phyloP scores from a whole-genome alignment of 2,329 filamentous ascomycete species.

The Monosporascus ibericus region DNA sequence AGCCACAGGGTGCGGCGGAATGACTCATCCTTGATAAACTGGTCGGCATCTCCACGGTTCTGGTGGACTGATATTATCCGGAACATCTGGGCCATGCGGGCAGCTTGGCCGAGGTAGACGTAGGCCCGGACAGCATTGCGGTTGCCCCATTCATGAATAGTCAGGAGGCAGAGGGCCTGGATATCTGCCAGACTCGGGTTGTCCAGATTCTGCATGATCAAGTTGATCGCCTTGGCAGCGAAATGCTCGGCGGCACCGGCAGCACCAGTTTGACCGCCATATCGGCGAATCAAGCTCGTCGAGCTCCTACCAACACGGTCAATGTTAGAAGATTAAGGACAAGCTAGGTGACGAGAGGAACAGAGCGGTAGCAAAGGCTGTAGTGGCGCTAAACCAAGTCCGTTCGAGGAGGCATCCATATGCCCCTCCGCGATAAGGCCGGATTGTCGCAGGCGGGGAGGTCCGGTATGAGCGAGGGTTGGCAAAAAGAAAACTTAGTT shows the following conservation, averaged over 20 bases:
- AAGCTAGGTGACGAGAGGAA: neutral
- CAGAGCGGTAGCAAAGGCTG: neutral
- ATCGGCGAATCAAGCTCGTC: constrained; percentile 49
- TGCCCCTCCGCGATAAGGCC: neutral
- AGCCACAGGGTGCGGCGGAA: constrained; percentile 57
- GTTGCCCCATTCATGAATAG: constrained; percentile 58
- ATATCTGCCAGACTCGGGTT: constrained; percentile 55
- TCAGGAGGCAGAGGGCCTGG: constrained; percentile 54
- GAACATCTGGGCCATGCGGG: constrained; percentile 61
- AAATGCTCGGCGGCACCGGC: constrained; percentile 53
- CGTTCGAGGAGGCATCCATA: neutral
- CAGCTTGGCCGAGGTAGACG: constrained; percentile 56
- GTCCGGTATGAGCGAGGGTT: constrained; percentile 9
- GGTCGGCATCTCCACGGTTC: constrained; percentile 44
- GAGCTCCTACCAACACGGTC: constrained; percentile 40
- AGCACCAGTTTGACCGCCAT: constrained; percentile 45
- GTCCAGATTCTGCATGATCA: constrained; percentile 53
- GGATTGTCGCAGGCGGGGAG: constrained; percentile 9
- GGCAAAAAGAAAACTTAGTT: constrained; percentile 8
- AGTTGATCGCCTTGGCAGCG: constrained; percentile 49
- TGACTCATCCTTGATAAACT: constrained; percentile 55
- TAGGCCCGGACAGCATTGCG: constrained; percentile 57
- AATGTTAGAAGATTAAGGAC: neutral
- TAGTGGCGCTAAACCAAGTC: neutral
- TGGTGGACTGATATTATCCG: constrained; percentile 52